phyloP scores from a whole-genome alignment of 495 filamentous ascomycete species.

The Hyaloscypha finlandica region DNA sequence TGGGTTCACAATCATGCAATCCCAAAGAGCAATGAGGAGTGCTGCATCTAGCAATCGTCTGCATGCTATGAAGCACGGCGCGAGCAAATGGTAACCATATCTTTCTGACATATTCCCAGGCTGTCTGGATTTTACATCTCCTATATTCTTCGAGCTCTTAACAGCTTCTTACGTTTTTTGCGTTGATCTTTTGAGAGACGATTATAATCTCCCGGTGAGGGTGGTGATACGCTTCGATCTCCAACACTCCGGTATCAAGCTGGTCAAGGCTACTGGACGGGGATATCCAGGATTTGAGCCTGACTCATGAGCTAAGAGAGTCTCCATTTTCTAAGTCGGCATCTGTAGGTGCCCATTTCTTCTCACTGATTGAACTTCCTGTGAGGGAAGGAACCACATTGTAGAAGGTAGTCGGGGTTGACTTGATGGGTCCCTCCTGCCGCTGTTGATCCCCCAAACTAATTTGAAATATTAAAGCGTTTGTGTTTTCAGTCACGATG shows the following conservation, averaged over 20 bases:
- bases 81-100: neutral
- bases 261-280: neutral
- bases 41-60: neutral
- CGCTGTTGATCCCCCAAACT: neutral
- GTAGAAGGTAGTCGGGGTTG: too few relatives aligned
- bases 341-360: too few relatives aligned
- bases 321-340: neutral
- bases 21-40: neutral
- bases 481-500: neutral
- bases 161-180: neutral
- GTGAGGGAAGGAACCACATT: too few relatives aligned
- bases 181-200: neutral
- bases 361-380: too few relatives aligned
- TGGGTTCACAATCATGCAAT: neutral
- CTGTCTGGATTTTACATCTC: neutral
- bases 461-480: neutral
- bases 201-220: neutral
- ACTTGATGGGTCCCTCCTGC: too few relatives aligned
- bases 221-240: neutral
- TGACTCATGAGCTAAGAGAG: neutral
- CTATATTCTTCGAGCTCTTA: neutral
- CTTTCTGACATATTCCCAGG: neutral
- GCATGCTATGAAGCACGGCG: neutral
- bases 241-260: neutral
- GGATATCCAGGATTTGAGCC: neutral